These are phyloP conservation scores for Beauveria brongniartii DNA, from an alignment of 2,329 filamentous ascomycete genomes.

Conservation along the genomic window DNA sequence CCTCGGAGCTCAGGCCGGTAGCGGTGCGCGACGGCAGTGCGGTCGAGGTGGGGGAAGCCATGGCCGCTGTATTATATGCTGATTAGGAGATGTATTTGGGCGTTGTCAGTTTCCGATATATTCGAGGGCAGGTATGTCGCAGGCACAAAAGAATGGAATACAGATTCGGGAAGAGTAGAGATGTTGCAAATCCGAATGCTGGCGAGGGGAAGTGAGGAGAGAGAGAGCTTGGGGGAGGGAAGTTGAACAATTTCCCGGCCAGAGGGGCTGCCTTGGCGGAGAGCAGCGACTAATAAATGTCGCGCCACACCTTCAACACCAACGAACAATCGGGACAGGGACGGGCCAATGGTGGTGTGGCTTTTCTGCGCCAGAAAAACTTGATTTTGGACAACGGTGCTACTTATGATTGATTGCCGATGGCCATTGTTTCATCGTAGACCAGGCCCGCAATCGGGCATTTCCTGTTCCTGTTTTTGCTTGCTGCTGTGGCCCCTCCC, in stretches of 20 bases:
- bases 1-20: slow-evolving; percentile 44
- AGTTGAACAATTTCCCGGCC: no score
- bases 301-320: no score
- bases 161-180: no score
- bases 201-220: no score
- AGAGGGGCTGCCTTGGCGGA: no score
- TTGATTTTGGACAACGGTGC: background rate
- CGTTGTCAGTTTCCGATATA: background rate
- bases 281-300: no score
- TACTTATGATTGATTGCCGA: background rate
- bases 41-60: slow-evolving; percentile 13
- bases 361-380: background rate
- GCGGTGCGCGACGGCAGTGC: slow-evolving; percentile 38
- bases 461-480: background rate
- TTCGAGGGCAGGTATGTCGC: background rate
- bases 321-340: background rate
- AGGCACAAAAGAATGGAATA: no score
- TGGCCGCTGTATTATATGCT: background rate
- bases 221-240: no score
- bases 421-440: background rate
- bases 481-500: background rate
- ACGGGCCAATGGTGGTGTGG: no score
- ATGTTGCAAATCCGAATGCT: no score
- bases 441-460: background rate
- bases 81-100: background rate